Evolutionary conservation across 441 rosid genomes (phyloP).

Genomic region (Iberis amara): DNA sequence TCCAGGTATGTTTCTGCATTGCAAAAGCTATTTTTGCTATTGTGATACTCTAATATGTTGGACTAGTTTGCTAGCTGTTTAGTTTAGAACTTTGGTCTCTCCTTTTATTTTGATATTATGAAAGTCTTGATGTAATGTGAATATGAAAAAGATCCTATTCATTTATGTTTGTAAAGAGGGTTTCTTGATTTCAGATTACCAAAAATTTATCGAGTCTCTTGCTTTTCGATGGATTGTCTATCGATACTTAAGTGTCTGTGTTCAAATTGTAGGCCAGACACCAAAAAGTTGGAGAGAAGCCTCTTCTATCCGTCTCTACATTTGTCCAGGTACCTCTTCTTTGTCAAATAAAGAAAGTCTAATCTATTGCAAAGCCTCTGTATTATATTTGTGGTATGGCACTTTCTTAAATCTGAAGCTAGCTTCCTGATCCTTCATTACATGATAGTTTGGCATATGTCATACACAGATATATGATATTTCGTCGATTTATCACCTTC

Average conservation of each 20-base stretch:
- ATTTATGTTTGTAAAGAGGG: neutral
- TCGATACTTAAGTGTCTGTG: slow-evolving; percentile 9
- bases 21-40: neutral
- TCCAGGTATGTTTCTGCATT: slow-evolving; percentile 52
- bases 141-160: slow-evolving; percentile 1
- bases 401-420: slow-evolving; percentile 2
- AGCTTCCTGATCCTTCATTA: neutral
- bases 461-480: slow-evolving; percentile 7
- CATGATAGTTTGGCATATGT: slow-evolving; percentile 11
- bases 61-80: slow-evolving; percentile 9
- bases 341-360: neutral
- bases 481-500: neutral
- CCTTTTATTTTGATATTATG: neutral
- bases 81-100: slow-evolving; percentile 1
- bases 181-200: slow-evolving; percentile 1
- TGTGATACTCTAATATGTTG: neutral
- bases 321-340: slow-evolving; percentile 54
- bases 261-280: slow-evolving; percentile 45
- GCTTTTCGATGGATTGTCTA: neutral
- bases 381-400: neutral
- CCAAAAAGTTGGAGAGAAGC: slow-evolving; percentile 79
- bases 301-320: slow-evolving; percentile 67
- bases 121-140: slow-evolving; percentile 5
- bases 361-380: slow-evolving; percentile 4
- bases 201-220: neutral